phyloP scores from a whole-genome alignment of 495 filamentous ascomycete species.

The Pyronema domesticum region DNA sequence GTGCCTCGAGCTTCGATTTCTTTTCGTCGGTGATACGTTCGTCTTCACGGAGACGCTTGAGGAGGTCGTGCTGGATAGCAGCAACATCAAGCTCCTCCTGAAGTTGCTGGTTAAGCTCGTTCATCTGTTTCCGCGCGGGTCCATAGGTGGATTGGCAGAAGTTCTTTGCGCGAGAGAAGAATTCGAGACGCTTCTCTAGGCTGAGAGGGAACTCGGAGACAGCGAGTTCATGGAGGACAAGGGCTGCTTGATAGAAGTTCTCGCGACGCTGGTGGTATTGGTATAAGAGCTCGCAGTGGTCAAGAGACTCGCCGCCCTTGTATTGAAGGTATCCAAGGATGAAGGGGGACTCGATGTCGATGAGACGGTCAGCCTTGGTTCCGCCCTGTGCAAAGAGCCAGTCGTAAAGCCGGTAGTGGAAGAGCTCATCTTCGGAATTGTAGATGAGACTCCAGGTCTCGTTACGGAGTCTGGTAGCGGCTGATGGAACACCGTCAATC shows the following conservation, averaged over 20 bases:
- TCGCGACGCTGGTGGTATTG: slow-evolving; percentile 65
- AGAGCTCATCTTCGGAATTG: slow-evolving; percentile 71
- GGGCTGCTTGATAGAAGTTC: slow-evolving; percentile 65
- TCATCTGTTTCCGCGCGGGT: slow-evolving; percentile 22
- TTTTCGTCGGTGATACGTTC: slow-evolving; percentile 42
- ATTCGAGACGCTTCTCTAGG: slow-evolving; percentile 66
- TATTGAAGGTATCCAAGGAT: slow-evolving; percentile 74
- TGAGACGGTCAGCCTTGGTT: slow-evolving; percentile 55
- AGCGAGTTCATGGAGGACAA: slow-evolving; percentile 68
- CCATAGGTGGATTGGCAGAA: slow-evolving; percentile 20
- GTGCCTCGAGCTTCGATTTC: slow-evolving; percentile 39
- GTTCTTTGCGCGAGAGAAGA: slow-evolving; percentile 65
- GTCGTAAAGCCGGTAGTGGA: slow-evolving; percentile 85
- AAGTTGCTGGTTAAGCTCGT: slow-evolving; percentile 52
- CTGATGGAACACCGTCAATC: slow-evolving; percentile 59
- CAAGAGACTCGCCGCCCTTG: slow-evolving; percentile 45
- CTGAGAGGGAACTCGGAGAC: slow-evolving; percentile 57
- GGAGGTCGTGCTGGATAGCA: slow-evolving; percentile 81
- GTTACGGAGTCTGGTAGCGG: slow-evolving; percentile 53
- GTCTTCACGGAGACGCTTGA: slow-evolving; percentile 63
- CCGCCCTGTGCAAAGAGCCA: slow-evolving; percentile 70
- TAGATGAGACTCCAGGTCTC: slow-evolving; percentile 83
- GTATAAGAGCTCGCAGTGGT: slow-evolving; percentile 83
- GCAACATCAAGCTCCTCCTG: slow-evolving; percentile 79
- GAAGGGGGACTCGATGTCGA: slow-evolving; percentile 63